Conservation (phyloP, 768 basidiomycete genomes). For the Rhizopogon vesiculosus region DNA sequence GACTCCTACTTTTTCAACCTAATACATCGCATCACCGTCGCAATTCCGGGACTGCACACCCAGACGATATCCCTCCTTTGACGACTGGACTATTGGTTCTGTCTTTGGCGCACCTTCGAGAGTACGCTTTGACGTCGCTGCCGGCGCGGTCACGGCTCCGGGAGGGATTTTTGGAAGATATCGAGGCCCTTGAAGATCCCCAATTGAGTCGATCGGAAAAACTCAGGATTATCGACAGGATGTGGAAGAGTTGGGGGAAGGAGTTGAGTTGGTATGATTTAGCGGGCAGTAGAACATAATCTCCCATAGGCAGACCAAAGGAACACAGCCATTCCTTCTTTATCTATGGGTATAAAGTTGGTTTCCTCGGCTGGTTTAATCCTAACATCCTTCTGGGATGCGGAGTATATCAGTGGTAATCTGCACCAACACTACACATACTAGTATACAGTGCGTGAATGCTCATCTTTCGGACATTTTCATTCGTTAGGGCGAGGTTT, state of each 20-base stretch:
- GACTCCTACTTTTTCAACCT: slow-evolving; percentile 54
- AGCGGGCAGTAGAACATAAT: slow-evolving; percentile 9
- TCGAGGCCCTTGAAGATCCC: slow-evolving; percentile 77
- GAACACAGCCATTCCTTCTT: too few species aligned
- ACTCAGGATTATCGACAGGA: slow-evolving; percentile 71
- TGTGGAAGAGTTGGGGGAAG: slow-evolving; percentile 85
- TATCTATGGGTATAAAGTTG: background rate
- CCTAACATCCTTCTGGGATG: too few species aligned
- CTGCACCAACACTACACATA: too few species aligned
- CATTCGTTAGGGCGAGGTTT: too few species aligned
- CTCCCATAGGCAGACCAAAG: too few species aligned
- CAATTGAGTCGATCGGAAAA: slow-evolving; percentile 66
- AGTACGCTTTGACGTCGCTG: slow-evolving; percentile 54
- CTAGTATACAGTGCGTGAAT: too few species aligned
- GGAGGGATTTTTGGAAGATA: slow-evolving; percentile 81
- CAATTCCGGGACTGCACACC: slow-evolving; percentile 5
- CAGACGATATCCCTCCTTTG: slow-evolving; percentile 37
- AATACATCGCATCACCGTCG: slow-evolving; percentile 15
- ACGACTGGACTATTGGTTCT: slow-evolving; percentile 74
- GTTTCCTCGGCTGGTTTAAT: background rate
- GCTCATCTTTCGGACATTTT: too few species aligned
- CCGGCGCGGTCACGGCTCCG: slow-evolving; percentile 58
- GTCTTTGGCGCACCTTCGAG: slow-evolving; percentile 61
- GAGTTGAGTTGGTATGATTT: slow-evolving; percentile 55
- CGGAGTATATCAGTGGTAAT: too few species aligned